phyloP scores from a whole-genome alignment of 768 basidiomycete species.

The Kwoniella mangroviensis region DNA sequence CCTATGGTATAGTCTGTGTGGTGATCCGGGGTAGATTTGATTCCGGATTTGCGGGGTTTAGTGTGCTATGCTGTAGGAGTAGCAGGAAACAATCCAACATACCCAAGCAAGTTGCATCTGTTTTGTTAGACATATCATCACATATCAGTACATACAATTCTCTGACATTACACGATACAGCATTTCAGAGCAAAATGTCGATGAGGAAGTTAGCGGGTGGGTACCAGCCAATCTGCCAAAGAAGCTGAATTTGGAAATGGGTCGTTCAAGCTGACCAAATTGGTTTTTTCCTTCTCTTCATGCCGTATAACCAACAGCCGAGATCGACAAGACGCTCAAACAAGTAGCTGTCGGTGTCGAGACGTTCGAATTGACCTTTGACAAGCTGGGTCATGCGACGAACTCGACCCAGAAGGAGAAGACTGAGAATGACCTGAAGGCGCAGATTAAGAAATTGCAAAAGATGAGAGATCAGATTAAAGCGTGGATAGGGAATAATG shows the following conservation, averaged over 20 bases:
- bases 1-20: background rate
- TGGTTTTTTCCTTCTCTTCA: background rate
- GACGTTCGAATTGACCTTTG: constrained; percentile 72
- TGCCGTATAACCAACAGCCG: constrained; percentile 65
- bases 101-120: too few species aligned
- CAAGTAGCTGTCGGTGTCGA: constrained; percentile 90
- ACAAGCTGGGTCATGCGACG: constrained; percentile 94
- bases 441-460: constrained; percentile 96
- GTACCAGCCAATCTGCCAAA: background rate
- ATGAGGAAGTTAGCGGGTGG: constrained; percentile 11
- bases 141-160: background rate
- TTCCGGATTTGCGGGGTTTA: background rate
- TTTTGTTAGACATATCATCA: too few species aligned
- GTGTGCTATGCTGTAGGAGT: background rate
- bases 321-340: constrained; percentile 98
- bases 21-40: background rate
- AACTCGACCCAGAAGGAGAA: constrained; percentile 99
- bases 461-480: constrained; percentile 84
- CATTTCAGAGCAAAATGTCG: constrained; percentile 1
- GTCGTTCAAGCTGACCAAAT: background rate
- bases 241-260: background rate
- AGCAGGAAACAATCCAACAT: background rate
- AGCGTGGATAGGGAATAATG: constrained; percentile 95
- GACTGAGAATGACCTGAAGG: constrained; percentile 90
- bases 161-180: background rate